Conservation (phyloP, 1,284 basidiomycete species). For the Volvariella surrecta region DNA sequence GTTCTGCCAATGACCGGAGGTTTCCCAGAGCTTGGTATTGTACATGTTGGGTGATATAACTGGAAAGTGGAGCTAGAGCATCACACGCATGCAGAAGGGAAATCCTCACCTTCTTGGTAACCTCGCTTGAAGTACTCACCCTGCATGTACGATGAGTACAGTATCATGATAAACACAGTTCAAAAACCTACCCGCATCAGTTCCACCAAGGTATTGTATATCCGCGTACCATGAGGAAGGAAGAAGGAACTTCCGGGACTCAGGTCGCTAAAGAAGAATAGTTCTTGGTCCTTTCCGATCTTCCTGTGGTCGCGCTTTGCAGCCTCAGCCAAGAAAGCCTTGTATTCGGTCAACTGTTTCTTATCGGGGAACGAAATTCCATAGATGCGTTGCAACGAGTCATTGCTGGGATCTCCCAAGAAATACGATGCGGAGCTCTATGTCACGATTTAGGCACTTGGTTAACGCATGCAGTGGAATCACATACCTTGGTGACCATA, state of each 20-base stretch:
- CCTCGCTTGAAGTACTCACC: constrained; percentile 80
- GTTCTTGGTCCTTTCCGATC: constrained; percentile 94
- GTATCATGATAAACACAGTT: not conserved
- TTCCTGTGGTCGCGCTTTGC: constrained; percentile 97
- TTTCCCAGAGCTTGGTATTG: constrained; percentile 96
- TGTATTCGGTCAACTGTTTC: constrained; percentile 94
- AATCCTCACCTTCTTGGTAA: constrained; percentile 67
- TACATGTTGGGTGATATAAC: constrained; percentile 99
- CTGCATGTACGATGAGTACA: constrained; percentile 22
- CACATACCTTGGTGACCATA: constrained; percentile 81
- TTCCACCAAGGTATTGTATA: constrained; percentile 93
- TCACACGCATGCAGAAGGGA: constrained; percentile 1
- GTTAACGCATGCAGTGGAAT: not conserved
- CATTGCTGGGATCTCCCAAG: constrained; percentile 91
- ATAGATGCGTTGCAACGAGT: constrained; percentile 95
- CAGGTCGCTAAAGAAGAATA: constrained; percentile 98
- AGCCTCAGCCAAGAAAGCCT: constrained; percentile 92
- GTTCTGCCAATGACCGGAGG: constrained; percentile 97
- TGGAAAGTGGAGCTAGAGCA: constrained; percentile 17
- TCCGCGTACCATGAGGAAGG: constrained; percentile 93
- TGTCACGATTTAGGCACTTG: constrained; percentile 3
- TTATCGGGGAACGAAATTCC: constrained; percentile 99
- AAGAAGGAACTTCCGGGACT: constrained; percentile 96
- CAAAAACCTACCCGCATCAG: constrained; percentile 69
- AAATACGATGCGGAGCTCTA: constrained; percentile 98